These are phyloP conservation scores for Piedraia hortae DNA, from an alignment of 2,329 filamentous ascomycete genomes.

Conservation along the genomic window DNA sequence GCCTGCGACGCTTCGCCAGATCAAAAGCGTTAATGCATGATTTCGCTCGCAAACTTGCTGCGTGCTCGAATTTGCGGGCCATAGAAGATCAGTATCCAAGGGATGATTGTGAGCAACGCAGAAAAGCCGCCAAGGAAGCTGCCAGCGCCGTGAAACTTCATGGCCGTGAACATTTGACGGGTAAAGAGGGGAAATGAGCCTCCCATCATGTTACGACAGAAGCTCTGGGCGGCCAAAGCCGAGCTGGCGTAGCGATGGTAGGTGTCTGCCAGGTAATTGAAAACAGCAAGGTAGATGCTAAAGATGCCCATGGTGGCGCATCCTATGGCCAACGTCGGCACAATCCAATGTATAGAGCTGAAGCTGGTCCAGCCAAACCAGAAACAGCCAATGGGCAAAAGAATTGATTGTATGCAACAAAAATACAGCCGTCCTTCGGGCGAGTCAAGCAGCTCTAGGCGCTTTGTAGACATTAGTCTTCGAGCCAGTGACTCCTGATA, in stretches of 20 bases:
- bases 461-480: slow-evolving; percentile 5
- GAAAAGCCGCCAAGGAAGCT: slow-evolving; percentile 49
- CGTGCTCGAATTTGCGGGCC: slow-evolving; percentile 47
- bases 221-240: slow-evolving; percentile 62
- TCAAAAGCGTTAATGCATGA: no score
- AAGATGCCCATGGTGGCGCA: slow-evolving; percentile 69
- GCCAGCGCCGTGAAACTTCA: slow-evolving; percentile 44
- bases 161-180: slow-evolving; percentile 38
- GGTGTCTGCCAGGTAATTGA: slow-evolving; percentile 77
- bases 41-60: slow-evolving; percentile 41
- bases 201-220: slow-evolving; percentile 59
- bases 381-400: slow-evolving; percentile 58
- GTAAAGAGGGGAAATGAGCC: slow-evolving; percentile 61
- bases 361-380: slow-evolving; percentile 50
- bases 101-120: slow-evolving; percentile 41
- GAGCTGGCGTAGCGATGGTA: slow-evolving; percentile 69
- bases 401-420: slow-evolving; percentile 43
- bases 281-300: slow-evolving; percentile 61
- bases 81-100: slow-evolving; percentile 60
- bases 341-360: slow-evolving; percentile 39
- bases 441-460: slow-evolving; percentile 16
- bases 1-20: no score
- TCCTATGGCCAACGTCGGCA: slow-evolving; percentile 39
- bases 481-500: slow-evolving; percentile 7
- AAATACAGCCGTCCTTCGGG: slow-evolving; percentile 68